Percentiles rank a stretch among this genome's conserved stretches.
These are phyloP conservation scores for Pleomassaria siparia DNA, from an alignment of 2,329 filamentous ascomycete genomes.

Conservation along the genomic window DNA sequence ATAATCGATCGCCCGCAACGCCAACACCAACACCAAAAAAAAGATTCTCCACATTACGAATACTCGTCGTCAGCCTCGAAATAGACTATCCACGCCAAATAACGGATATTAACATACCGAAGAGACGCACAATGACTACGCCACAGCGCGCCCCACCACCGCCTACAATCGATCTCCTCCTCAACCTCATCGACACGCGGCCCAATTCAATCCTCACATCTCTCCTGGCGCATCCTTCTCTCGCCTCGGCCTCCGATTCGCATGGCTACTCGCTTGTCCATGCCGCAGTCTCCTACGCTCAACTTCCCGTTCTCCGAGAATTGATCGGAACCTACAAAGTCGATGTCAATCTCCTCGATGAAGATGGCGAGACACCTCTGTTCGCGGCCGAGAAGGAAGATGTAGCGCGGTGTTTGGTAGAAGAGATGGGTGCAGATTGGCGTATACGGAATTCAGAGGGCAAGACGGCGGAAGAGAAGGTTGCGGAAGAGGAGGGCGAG, in stretches of 20 bases:
- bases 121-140: constrained; percentile 20
- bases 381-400: constrained; percentile 86
- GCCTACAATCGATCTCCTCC: constrained; percentile 49
- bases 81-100: neutral
- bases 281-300: constrained; percentile 89
- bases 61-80: neutral
- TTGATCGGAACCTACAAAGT: constrained; percentile 77
- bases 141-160: constrained; percentile 22
- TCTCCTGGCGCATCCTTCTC: constrained; percentile 70
- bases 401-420: constrained; percentile 76
- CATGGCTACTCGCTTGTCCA: constrained; percentile 95
- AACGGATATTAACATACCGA: neutral
- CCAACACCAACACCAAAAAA: neutral
- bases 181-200: constrained; percentile 74
- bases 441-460: constrained; percentile 70
- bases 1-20: too few species aligned
- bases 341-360: constrained; percentile 78
- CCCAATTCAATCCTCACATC: constrained; percentile 71
- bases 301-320: constrained; percentile 74
- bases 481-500: constrained; percentile 73
- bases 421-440: constrained; percentile 75
- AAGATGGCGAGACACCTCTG: constrained; percentile 91
- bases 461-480: constrained; percentile 77
- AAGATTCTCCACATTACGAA: neutral
- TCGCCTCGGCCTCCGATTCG: constrained; percentile 80